Conservation (phyloP, 805 yeast species). For the Candida saitoana region DNA sequence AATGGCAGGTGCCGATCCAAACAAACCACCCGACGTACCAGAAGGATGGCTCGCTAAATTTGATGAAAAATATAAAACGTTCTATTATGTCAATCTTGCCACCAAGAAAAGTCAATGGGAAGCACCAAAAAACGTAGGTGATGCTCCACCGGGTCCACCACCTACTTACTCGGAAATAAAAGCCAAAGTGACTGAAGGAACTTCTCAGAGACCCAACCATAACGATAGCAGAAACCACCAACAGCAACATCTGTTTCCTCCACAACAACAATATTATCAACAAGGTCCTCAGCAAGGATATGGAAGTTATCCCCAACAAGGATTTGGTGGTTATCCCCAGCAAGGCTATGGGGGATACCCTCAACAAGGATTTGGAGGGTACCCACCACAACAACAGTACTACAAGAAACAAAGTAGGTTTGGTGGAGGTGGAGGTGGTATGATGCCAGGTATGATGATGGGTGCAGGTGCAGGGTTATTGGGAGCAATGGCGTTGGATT, state of each 20-base stretch:
- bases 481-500: constrained; percentile 52
- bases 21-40: constrained; percentile 52
- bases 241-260: constrained; percentile 10
- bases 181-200: not conserved
- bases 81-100: constrained; percentile 74
- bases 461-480: constrained; percentile 53
- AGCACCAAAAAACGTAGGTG: constrained; percentile 48
- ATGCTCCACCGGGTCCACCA: constrained; percentile 33
- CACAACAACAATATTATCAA: constrained; percentile 9
- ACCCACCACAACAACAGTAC: constrained; percentile 5
- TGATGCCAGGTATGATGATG: constrained; percentile 29
- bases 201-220: constrained; percentile 24
- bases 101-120: constrained; percentile 90
- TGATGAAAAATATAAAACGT: constrained; percentile 65
- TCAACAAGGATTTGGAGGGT: constrained; percentile 9
- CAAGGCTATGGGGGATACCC: constrained; percentile 16
- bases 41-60: constrained; percentile 71
- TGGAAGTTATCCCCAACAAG: constrained; percentile 16
- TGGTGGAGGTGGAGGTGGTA: constrained; percentile 21
- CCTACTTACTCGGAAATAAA: constrained; percentile 31
- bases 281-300: constrained; percentile 17
- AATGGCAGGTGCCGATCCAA: constrained; percentile 13
- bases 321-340: constrained; percentile 12
- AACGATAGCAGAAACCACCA: constrained; percentile 14
- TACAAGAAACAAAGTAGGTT: constrained; percentile 18